Percentiles rank a stretch among this genome's conserved stretches.
Evolutionary conservation across 2,329 filamentous ascomycete species (phyloP).

Genomic region (Fusarium beomiforme): DNA sequence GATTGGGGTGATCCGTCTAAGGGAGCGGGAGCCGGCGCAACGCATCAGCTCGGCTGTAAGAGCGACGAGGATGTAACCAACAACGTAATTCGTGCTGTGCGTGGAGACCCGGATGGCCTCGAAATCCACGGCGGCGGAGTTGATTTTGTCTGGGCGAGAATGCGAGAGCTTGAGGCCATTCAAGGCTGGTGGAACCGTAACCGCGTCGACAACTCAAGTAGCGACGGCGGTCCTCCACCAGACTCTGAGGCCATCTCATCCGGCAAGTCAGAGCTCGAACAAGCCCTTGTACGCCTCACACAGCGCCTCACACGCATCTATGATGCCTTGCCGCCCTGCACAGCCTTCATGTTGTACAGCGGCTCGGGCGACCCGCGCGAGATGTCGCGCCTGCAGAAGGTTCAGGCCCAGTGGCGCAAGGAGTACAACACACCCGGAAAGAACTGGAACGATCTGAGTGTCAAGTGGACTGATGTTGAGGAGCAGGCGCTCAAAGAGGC

Average conservation of each 20-base stretch:
- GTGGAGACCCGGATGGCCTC: slow-evolving; percentile 66
- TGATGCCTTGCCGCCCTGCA: slow-evolving; percentile 69
- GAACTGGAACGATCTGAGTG: slow-evolving; percentile 73
- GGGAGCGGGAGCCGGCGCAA: slow-evolving; percentile 66
- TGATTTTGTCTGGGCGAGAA: slow-evolving; percentile 73
- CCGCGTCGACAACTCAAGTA: slow-evolving; percentile 51
- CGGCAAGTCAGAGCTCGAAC: slow-evolving; percentile 52
- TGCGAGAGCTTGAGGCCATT: slow-evolving; percentile 71
- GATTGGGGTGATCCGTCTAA: slow-evolving; percentile 87
- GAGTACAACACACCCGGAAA: slow-evolving; percentile 71
- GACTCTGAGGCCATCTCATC: slow-evolving; percentile 22
- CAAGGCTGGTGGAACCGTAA: slow-evolving; percentile 76
- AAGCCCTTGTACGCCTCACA: slow-evolving; percentile 57
- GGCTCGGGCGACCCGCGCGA: slow-evolving; percentile 75
- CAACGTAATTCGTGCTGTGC: slow-evolving; percentile 66
- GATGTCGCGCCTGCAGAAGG: slow-evolving; percentile 69
- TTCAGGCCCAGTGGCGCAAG: slow-evolving; percentile 69
- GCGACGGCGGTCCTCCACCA: slow-evolving; percentile 49
- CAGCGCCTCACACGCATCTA: slow-evolving; percentile 65
- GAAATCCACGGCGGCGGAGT: slow-evolving; percentile 69
- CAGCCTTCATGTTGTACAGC: slow-evolving; percentile 71
- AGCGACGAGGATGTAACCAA: slow-evolving; percentile 68
- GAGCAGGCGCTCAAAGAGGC: slow-evolving; percentile 70
- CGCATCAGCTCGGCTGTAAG: slow-evolving; percentile 64
- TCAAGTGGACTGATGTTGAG: slow-evolving; percentile 75